Percentiles rank a stretch among this genome's conserved stretches.
These are phyloP conservation scores for Pichia inconspicua DNA, from an alignment of 1,139 yeast genomes.

Conservation along the genomic window DNA sequence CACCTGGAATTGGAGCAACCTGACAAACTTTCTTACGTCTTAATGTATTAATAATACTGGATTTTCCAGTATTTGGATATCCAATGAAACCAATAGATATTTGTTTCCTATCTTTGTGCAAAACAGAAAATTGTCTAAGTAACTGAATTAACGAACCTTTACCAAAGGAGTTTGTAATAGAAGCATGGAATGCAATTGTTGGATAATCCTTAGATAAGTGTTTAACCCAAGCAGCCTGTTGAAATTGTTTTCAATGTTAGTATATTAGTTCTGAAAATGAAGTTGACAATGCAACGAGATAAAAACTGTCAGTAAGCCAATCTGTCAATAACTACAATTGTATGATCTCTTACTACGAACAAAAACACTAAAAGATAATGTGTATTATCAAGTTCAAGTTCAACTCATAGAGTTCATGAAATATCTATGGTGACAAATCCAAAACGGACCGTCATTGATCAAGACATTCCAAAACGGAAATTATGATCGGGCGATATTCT, in stretches of 20 bases:
- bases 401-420: constrained; percentile 14
- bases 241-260: constrained; percentile 33
- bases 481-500: constrained; percentile 45
- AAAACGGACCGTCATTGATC: constrained; percentile 23
- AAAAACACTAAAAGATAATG: constrained; percentile 28
- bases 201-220: constrained; percentile 87
- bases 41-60: constrained; percentile 88
- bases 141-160: constrained; percentile 93
- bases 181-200: constrained; percentile 95
- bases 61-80: constrained; percentile 95
- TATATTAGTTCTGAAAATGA: constrained; percentile 22
- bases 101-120: constrained; percentile 91
- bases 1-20: constrained; percentile 98
- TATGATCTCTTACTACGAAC: constrained; percentile 74
- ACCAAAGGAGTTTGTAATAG: constrained; percentile 95
- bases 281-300: not conserved
- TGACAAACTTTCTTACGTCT: constrained; percentile 92
- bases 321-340: constrained; percentile 26
- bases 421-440: constrained; percentile 19
- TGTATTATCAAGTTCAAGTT: constrained; percentile 9
- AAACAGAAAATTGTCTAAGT: constrained; percentile 81
- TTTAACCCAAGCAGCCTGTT: constrained; percentile 97
- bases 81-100: constrained; percentile 97
- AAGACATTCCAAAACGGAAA: constrained; percentile 32
- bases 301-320: not conserved